Evolutionary conservation across 306 rosid genomes (phyloP), one percentile per base, ranked within the genome.

Genomic region (Quercus glauca): DNA sequence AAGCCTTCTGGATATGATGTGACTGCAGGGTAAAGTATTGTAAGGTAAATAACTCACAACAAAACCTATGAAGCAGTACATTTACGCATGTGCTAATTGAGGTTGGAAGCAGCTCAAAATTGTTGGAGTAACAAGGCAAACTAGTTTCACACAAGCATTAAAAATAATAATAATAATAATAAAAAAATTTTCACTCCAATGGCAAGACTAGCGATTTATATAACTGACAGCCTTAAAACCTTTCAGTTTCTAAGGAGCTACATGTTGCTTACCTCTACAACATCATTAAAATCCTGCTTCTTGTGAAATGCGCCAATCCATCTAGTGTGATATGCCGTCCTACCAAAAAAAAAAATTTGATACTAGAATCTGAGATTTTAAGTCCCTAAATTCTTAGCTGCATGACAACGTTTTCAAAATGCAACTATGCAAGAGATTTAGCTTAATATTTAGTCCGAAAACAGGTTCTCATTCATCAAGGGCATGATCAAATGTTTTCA

Each of bases 281-380:
- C 89, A 79, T 85, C 89, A 18, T 85, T 81, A 55, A 88, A 88
- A 57, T 88, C 89, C 75, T 85, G 91, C 78, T 86, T 88, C 76
- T 65, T 61, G 67, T 85, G 81, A 83, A 88, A 88, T 74, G 89
- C 82, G 33, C 91, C 88, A 70, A 88, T 43, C 91, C 91, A 88
- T 72, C 86, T 86, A 71, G 91, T 83, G 69, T 88, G 88, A 77
- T 83, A 89, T 0, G 86, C 89, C 81, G 86, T 88, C 71, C 91
- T 88, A 10, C 81, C 81, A 65, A 17, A 43, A 8, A 26, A 63
- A 63, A 19, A 7, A n/a, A n/a, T 25, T 25, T 15, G 3, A 7
- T 6, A 31, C 33, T 25, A 65, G 5, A 17, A 7, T 15, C 35
- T 60, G 19, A 19, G 31, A 31, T 19, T 31, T 18, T 2, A 18